Conservation (phyloP, 1,284 basidiomycete species). For the Entoloma clypeatum region DNA sequence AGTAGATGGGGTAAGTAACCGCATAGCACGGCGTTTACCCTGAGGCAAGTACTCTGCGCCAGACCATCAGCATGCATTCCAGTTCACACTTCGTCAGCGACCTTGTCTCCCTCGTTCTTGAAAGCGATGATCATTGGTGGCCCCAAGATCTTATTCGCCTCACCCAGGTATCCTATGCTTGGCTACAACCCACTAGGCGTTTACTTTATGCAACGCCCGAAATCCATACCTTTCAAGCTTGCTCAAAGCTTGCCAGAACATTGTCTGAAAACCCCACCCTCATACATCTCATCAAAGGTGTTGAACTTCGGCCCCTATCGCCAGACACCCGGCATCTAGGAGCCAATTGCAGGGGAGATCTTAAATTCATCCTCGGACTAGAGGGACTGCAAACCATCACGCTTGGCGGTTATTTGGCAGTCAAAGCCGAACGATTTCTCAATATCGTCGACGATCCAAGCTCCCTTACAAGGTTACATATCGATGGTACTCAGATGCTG, state of each 20-base stretch:
- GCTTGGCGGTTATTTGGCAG: constrained; percentile 45
- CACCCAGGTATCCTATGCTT: constrained; percentile 43
- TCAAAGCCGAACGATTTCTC: constrained; percentile 45
- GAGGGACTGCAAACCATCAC: constrained; percentile 38
- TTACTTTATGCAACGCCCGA: constrained; percentile 44
- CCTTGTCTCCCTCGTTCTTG: constrained; percentile 49
- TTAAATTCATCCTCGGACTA: constrained; percentile 41
- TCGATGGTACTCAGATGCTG: constrained; percentile 38
- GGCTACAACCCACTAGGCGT: constrained; percentile 42
- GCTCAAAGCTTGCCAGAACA: constrained; percentile 40
- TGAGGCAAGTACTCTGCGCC: too few species aligned
- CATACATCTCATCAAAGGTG: constrained; percentile 34
- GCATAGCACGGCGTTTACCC: too few species aligned
- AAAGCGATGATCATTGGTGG: constrained; percentile 50
- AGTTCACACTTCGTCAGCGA: constrained; percentile 41
- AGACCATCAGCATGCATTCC: constrained; percentile 2
- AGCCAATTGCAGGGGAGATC: constrained; percentile 21
- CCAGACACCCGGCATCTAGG: constrained; percentile 5
- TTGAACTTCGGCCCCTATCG: constrained; percentile 39
- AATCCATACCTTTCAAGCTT: constrained; percentile 39
- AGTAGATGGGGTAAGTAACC: neutral
- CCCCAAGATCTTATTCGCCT: constrained; percentile 45
- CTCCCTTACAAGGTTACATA: constrained; percentile 38
- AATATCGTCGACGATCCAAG: constrained; percentile 38
- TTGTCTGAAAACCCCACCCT: constrained; percentile 37